These are phyloP conservation scores for Austroboletus rostrupii DNA, from an alignment of 1,284 basidiomycete genomes.

Conservation along the genomic window DNA sequence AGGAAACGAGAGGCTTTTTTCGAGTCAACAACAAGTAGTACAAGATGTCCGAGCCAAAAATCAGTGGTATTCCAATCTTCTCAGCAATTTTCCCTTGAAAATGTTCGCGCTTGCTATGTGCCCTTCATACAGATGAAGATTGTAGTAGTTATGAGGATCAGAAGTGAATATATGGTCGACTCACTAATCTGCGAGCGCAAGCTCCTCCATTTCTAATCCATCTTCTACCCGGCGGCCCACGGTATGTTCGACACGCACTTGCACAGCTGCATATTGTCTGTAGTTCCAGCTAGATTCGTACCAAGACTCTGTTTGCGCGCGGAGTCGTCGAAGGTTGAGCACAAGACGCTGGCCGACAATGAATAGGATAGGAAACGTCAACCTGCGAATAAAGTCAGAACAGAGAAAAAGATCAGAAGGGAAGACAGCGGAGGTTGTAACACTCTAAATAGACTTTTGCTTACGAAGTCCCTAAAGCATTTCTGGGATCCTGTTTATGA, in stretches of 20 bases:
- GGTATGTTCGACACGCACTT: neutral
- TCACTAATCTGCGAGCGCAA: neutral
- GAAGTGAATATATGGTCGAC: too few species aligned
- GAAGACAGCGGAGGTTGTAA: neutral
- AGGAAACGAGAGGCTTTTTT: too few species aligned
- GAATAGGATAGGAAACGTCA: slow-evolving; percentile 13
- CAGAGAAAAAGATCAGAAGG: neutral
- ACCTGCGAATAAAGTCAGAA: neutral
- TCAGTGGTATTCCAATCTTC: too few species aligned
- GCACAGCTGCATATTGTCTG: slow-evolving; percentile 16
- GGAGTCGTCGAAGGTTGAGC: slow-evolving; percentile 19
- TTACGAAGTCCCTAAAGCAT: slow-evolving; percentile 9
- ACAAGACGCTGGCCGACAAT: slow-evolving; percentile 25
- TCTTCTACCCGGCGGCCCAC: neutral
- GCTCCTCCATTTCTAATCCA: neutral
- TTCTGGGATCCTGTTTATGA: slow-evolving; percentile 20
- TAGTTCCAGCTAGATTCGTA: slow-evolving; percentile 7
- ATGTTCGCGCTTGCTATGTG: too few species aligned
- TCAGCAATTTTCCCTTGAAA: too few species aligned
- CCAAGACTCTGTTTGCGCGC: neutral
- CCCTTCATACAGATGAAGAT: too few species aligned
- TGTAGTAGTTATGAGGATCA: too few species aligned
- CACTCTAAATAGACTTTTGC: neutral
- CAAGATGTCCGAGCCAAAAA: too few species aligned
- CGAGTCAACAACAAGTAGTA: too few species aligned